phyloP scores from a whole-genome alignment of 2,329 filamentous ascomycete genomes.

The Grosmannia serpens region DNA sequence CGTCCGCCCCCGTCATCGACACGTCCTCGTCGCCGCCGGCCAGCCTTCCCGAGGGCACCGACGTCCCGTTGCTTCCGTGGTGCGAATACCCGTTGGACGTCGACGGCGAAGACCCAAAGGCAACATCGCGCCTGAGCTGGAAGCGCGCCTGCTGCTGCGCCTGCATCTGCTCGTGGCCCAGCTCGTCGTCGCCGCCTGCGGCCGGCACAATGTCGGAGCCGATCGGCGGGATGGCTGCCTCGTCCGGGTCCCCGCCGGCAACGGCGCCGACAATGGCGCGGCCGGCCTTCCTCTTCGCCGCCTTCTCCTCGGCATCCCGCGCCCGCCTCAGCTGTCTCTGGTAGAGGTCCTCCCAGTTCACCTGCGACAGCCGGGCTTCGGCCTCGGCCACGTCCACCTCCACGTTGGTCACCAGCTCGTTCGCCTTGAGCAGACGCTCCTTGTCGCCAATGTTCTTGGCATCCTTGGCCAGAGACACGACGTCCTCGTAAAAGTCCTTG shows the following conservation, averaged over 20 bases:
- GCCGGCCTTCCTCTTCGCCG: conserved; percentile 49
- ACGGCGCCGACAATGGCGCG: conserved; percentile 37
- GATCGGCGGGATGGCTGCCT: not conserved
- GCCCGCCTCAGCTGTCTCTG: conserved; percentile 57
- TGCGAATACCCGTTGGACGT: conserved; percentile 35
- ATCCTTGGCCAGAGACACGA: conserved; percentile 75
- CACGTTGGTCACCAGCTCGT: conserved; percentile 85
- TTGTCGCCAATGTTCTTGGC: conserved; percentile 72
- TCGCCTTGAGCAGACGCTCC: conserved; percentile 73
- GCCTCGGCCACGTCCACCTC: conserved; percentile 83
- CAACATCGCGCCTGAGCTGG: conserved; percentile 30
- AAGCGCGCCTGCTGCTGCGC: conserved; percentile 29
- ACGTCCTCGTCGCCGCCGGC: conserved; percentile 41
- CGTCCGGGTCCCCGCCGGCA: not conserved
- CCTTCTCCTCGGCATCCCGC: conserved; percentile 46
- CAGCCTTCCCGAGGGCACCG: conserved; percentile 31
- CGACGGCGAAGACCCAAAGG: not conserved
- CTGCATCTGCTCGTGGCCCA: conserved; percentile 7
- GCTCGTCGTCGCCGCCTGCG: not conserved
- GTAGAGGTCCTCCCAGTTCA: conserved; percentile 77
- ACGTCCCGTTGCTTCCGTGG: conserved; percentile 43
- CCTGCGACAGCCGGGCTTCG: conserved; percentile 40
- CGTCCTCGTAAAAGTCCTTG: conserved; percentile 79
- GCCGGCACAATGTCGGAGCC: conserved; percentile 6
- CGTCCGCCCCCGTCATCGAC: conserved; percentile 48